These are phyloP conservation scores for Typha latifolia DNA, from an alignment of 176 grass and related monocot genomes.

Conservation along the genomic window DNA sequence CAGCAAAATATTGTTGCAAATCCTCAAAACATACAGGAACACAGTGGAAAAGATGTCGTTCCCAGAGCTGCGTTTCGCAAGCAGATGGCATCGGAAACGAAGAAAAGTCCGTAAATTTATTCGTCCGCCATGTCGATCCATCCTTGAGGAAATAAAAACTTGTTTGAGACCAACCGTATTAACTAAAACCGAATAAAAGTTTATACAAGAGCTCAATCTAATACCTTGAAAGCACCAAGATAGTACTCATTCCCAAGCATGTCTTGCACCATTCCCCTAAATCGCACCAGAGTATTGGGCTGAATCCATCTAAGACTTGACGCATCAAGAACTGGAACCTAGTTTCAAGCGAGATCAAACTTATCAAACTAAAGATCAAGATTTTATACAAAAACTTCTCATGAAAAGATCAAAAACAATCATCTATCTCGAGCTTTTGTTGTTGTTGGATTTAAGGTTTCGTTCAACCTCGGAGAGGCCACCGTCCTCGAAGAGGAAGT, in stretches of 20 bases:
- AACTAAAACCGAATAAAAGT: too few relatives aligned
- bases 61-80: constrained; percentile 76
- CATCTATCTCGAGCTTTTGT: background rate
- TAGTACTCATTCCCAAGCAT: constrained; percentile 92
- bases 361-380: background rate
- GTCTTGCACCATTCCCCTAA: constrained; percentile 88
- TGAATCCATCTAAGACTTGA: constrained; percentile 54
- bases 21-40: constrained; percentile 42
- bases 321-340: constrained; percentile 74
- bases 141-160: constrained; percentile 29
- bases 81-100: constrained; percentile 43
- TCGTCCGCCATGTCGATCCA: constrained; percentile 80
- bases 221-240: constrained; percentile 79
- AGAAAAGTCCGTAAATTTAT: constrained; percentile 69
- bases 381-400: background rate
- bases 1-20: too few relatives aligned
- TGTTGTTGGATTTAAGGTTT: background rate
- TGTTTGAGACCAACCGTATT: background rate
- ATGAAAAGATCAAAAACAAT: background rate
- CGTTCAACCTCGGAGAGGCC: constrained; percentile 49
- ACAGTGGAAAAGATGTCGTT: constrained; percentile 78
- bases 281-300: constrained; percentile 83
- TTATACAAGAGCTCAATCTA: background rate
- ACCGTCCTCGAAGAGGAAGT: constrained; percentile 73
- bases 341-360: background rate